Base-by-base conservation (phyloP, 2,329 filamentous ascomycete species). In the Fusarium mundagurra region DNA sequence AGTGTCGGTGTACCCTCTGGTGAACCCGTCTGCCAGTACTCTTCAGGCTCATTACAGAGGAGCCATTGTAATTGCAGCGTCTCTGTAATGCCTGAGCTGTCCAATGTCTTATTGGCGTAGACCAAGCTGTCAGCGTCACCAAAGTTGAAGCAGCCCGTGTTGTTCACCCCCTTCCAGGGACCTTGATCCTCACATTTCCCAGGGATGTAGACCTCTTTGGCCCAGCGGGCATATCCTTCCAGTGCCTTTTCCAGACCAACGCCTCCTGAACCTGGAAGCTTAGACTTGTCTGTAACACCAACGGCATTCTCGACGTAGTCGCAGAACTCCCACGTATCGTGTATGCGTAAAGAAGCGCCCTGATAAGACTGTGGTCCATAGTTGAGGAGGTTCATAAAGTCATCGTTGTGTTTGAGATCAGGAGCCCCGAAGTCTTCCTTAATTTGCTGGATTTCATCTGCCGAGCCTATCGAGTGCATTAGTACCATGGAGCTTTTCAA, bases 141-240 rank as follows among this genome's bases (percentile, higher is more conserved):
- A 16, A 64, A 64, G n/a, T 64, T 63, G 44, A 36, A 64, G 29
- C 62, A 64, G n/a, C 58, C 62, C 8, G 62, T 64, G 14, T 38
- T 64, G 11, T 51, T 64, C 10, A 31, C 36, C 4, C 62, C 62
- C 20, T 63, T 64, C 62, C 62, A 63, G 3, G 58, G 44, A n/a
- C 62, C 62, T 41, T 12, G 44, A 7, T 41, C 38, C 17, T 63
- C 58, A 12, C 58, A 64, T 8, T n/a, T 43, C 12, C 38, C 62
- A 12, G 62, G 62, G 9, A 64, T 44, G 58, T 27, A 64, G 2
- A 64, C 14, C 22, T 64, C 62, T 17, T 51, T 51, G 0, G 58
- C 53, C 62, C 62, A 64, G 18, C 58, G 62, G 12, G 58, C 44
- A 41, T 64, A 64, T 24, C 62, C 62, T 8, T 33, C 31, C 12